Evolutionary conservation across 2,329 filamentous ascomycete genomes (phyloP), one percentile per base, ranked within the genome.

Genomic region (Harringtonia aguacate): DNA sequence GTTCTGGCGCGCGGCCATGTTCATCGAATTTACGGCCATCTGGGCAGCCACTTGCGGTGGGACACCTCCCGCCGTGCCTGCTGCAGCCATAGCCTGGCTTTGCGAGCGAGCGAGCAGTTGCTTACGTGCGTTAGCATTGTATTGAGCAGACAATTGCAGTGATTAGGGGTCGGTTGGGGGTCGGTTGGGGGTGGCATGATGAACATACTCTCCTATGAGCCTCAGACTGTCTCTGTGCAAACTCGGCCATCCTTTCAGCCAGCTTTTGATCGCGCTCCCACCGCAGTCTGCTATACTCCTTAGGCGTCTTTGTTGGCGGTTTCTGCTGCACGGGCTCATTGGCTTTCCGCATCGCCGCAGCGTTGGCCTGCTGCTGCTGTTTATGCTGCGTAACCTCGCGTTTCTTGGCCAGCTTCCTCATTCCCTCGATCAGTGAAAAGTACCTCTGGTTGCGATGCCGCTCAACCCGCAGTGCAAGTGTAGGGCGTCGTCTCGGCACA

Each of bases 331-430:
- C 62, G 15, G 64, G 58, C 55, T 94, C 86, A 47, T 84, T 84
- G 14, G 79, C 74, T 62, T 95, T 95, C 44, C 92, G 81, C 61
- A 86, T 79, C 28, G 84, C 84, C 39, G 86, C 86, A 45, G 87
- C 77, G 49, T 77, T 76, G 12, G 81, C 77, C 47, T 79, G 75
- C 58, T 95, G 87, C 57, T 90, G 84, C 58, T 92, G 86, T 67
- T 97, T 97, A 58, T 92, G 87, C 24, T 79, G 68, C 22, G 78
- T 74, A 12, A 84, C 84, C 64, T 98, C 92, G 22, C 90, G 79
- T 64, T 95, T 97, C 70, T 95, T 94, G 1, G 89, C 89, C 39
- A 95, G 63, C 60, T 97, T 98, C 35, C 89, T 79, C 86, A 97
- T 95, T 4, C 86, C 86, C 62, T 97, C 90, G 52, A 98, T 81